phyloP scores from a whole-genome alignment of 495 filamentous ascomycete genomes.

The Bathelium albidoporum region DNA sequence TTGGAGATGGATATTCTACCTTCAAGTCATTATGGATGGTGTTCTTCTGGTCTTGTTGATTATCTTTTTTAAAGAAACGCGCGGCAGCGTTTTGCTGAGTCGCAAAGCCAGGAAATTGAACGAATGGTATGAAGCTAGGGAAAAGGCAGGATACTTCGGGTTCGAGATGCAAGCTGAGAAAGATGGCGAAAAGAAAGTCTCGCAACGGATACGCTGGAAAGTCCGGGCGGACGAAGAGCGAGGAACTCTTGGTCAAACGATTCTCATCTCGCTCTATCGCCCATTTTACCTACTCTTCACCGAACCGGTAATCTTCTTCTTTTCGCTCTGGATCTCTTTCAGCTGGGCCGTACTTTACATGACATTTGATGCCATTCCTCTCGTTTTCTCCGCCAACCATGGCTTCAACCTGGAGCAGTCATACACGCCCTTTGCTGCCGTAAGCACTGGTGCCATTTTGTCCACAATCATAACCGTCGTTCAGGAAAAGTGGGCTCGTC shows the following conservation, averaged over 20 bases:
- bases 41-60: constrained; percentile 47
- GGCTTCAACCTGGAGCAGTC: constrained; percentile 56
- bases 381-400: constrained; percentile 64
- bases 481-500: constrained; percentile 48
- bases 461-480: constrained; percentile 66
- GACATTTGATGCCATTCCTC: constrained; percentile 65
- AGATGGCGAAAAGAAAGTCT: constrained; percentile 25
- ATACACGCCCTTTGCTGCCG: constrained; percentile 64
- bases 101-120: constrained; percentile 68
- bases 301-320: constrained; percentile 91
- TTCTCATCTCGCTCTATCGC: constrained; percentile 62
- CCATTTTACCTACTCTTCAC: constrained; percentile 82
- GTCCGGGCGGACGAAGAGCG: constrained; percentile 77
- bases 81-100: constrained; percentile 71
- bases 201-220: constrained; percentile 68
- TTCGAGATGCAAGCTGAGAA: constrained; percentile 37
- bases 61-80: constrained; percentile 67
- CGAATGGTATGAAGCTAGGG: constrained; percentile 65
- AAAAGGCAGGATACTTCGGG: constrained; percentile 55
- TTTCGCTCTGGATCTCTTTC: constrained; percentile 84
- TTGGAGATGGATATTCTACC: constrained; percentile 89
- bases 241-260: constrained; percentile 57
- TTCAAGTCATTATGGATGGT: constrained; percentile 63
- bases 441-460: constrained; percentile 56
- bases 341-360: constrained; percentile 86